phyloP scores from a whole-genome alignment of 2,329 filamentous ascomycete species.

The Ceratocystis smalleyi region DNA sequence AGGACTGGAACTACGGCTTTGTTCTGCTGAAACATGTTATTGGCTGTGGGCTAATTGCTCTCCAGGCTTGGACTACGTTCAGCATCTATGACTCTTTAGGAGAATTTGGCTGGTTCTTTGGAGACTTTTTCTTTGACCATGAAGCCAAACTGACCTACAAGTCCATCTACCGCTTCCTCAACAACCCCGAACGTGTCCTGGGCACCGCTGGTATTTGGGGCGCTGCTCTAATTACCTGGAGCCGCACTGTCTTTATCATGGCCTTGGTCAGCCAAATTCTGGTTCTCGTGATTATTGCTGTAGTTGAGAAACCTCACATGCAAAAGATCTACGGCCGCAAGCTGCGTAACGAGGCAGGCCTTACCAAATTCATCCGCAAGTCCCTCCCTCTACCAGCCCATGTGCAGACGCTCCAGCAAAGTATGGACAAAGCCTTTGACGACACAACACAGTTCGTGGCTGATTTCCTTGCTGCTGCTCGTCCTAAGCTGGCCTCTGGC shows the following conservation, averaged over 20 bases:
- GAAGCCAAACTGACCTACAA: conserved; percentile 82
- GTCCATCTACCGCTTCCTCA: conserved; percentile 94
- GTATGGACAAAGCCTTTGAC: conserved; percentile 72
- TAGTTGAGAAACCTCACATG: conserved; percentile 94
- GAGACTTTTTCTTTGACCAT: conserved; percentile 94
- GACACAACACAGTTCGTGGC: conserved; percentile 81
- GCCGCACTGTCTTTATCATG: conserved; percentile 68
- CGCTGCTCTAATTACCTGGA: conserved; percentile 83
- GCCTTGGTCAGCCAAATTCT: conserved; percentile 74
- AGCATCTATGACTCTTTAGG: conserved; percentile 93
- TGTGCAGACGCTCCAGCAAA: conserved; percentile 69
- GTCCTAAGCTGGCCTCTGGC: conserved; percentile 71
- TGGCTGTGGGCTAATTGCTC: conserved; percentile 60
- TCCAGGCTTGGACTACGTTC: conserved; percentile 83
- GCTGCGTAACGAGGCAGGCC: conserved; percentile 70
- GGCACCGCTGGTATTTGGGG: conserved; percentile 94
- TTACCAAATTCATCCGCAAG: conserved; percentile 80
- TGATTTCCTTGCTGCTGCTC: conserved; percentile 71
- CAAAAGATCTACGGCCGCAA: conserved; percentile 85
- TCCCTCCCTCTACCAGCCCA: conserved; percentile 56
- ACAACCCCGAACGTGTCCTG: conserved; percentile 90
- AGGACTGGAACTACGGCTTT: conserved; percentile 75
- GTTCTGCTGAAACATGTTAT: conserved; percentile 76
- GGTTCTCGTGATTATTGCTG: conserved; percentile 74
- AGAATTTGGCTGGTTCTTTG: conserved; percentile 98